Evolutionary conservation across 345 rosid genomes (phyloP).

Genomic region (Syzygium aromaticum): DNA sequence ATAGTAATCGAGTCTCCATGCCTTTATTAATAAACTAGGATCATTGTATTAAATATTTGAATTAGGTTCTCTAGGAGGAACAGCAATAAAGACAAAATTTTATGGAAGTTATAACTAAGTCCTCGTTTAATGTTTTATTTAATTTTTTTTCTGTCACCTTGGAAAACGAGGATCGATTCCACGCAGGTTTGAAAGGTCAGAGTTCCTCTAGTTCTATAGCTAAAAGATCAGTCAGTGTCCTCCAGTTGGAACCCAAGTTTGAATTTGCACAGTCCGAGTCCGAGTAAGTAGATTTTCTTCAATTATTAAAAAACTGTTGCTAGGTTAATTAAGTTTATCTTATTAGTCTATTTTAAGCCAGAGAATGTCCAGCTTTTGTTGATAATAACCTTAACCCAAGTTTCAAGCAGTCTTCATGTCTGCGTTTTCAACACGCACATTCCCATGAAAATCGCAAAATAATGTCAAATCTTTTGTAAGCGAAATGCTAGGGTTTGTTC

Average conservation of each 20-base stretch:
- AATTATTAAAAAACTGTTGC: not conserved
- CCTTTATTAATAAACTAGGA: not conserved
- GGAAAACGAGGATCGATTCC: not conserved
- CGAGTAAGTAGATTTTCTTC: not conserved
- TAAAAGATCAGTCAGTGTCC: not conserved
- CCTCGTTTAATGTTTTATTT: not conserved
- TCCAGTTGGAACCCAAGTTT: not conserved
- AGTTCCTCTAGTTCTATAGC: not conserved
- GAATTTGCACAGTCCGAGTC: not conserved
- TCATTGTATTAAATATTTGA: not conserved
- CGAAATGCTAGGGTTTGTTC: not conserved
- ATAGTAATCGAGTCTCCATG: not conserved
- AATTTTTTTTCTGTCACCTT: not conserved
- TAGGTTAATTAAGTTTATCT: not conserved
- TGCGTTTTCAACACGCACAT: not conserved
- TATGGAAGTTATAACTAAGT: not conserved
- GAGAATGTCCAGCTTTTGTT: not conserved
- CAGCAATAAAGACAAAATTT: not conserved
- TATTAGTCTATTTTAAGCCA: not conserved
- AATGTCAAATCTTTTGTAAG: not conserved
- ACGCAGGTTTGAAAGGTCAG: not conserved
- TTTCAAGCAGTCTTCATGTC: not conserved
- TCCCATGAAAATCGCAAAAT: not conserved
- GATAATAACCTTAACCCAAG: not conserved
- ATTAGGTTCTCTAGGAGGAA: not conserved